A percentile compares a stretch with the other conserved stretches of the same genome.
These are phyloP conservation scores for Crepidotus variabilis DNA, from an alignment of 768 basidiomycete species.

Conservation along the genomic window DNA sequence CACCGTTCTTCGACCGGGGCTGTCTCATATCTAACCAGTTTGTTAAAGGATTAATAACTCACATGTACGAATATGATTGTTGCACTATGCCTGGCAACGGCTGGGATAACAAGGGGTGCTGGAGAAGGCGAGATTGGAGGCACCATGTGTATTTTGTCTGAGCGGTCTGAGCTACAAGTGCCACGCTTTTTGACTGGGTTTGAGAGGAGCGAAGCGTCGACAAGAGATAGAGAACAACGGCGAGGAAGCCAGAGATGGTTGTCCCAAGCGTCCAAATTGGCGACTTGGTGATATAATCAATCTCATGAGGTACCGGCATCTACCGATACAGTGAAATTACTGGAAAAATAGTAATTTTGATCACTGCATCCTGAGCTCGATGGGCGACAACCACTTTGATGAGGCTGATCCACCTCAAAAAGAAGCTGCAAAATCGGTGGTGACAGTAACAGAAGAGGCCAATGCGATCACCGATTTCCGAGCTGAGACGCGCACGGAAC, in stretches of 20 bases:
- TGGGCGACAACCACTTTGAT: neutral
- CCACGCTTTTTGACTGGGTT: neutral
- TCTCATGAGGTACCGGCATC: constrained; percentile 37
- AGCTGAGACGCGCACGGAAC: neutral
- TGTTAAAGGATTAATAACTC: constrained; percentile 22
- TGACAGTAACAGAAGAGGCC: neutral
- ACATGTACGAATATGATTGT: constrained; percentile 92
- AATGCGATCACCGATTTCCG: neutral
- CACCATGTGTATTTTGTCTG: constrained; percentile 6
- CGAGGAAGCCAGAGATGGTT: constrained; percentile 19
- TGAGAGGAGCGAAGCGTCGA: neutral
- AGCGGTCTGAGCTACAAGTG: neutral
- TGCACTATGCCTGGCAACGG: constrained; percentile 64
- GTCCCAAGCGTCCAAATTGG: constrained; percentile 20
- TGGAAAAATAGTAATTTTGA: neutral
- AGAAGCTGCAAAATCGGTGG: neutral
- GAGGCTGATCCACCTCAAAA: neutral
- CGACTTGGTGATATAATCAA: constrained; percentile 35
- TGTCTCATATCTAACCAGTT: neutral
- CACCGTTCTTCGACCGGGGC: neutral
- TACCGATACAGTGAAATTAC: constrained; percentile 27
- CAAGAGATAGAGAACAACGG: constrained; percentile 21
- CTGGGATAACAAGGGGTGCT: neutral
- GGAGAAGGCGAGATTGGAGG: constrained; percentile 27
- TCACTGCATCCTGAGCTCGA: neutral